Evolutionary conservation across 495 filamentous ascomycete genomes (phyloP).

Genomic region (Massariosphaeria phaeospora): DNA sequence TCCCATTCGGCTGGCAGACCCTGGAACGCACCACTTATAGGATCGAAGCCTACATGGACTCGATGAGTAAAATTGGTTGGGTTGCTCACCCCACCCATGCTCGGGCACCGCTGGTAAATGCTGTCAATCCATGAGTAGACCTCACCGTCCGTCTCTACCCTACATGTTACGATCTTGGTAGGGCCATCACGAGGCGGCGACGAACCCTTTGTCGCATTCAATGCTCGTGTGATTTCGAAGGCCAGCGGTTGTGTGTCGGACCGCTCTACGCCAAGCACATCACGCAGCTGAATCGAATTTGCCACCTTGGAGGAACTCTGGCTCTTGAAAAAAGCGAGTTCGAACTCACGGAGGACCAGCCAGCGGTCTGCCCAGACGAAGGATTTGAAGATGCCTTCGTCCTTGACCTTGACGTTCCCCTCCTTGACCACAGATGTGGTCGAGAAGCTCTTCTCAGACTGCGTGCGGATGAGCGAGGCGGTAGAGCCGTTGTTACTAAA

Average conservation of each 20-base stretch:
- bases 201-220: slow-evolving; percentile 54
- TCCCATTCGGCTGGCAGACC: slow-evolving; percentile 95
- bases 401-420: slow-evolving; percentile 79
- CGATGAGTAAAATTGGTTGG: slow-evolving; percentile 95
- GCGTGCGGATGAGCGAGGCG: slow-evolving; percentile 57
- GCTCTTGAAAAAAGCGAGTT: slow-evolving; percentile 86
- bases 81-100: slow-evolving; percentile 96
- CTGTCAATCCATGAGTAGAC: slow-evolving; percentile 98
- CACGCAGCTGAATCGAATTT: slow-evolving; percentile 71
- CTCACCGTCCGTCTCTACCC: slow-evolving; percentile 89
- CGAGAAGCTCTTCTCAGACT: slow-evolving; percentile 52
- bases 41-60: slow-evolving; percentile 96
- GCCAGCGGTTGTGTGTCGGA: slow-evolving; percentile 82
- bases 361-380: slow-evolving; percentile 89
- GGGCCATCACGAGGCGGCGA: slow-evolving; percentile 65
- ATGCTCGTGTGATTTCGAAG: slow-evolving; percentile 78
- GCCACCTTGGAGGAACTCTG: slow-evolving; percentile 72
- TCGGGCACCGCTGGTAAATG: slow-evolving; percentile 91
- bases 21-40: slow-evolving; percentile 84
- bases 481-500: slow-evolving; percentile 51
- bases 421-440: slow-evolving; percentile 76
- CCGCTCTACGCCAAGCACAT: slow-evolving; percentile 77
- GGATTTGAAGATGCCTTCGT: slow-evolving; percentile 71
- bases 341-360: slow-evolving; percentile 79
- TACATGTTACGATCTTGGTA: slow-evolving; percentile 74